phyloP scores from a whole-genome alignment of 768 basidiomycete genomes.

The Butyriboletus loyo region DNA sequence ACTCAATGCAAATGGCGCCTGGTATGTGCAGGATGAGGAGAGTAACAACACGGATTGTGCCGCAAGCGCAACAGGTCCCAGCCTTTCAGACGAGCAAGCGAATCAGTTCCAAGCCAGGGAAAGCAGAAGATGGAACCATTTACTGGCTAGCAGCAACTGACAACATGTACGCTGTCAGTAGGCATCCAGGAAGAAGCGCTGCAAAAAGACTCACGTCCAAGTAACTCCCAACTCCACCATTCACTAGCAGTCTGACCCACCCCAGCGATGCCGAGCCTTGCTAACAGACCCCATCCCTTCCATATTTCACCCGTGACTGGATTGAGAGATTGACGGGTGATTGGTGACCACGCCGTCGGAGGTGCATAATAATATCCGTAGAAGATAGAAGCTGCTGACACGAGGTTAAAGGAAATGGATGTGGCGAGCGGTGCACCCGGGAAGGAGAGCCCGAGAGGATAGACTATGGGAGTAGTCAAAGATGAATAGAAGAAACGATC shows the following conservation, averaged over 20 bases:
- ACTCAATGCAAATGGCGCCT: slow-evolving; percentile 79
- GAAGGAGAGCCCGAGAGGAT: slow-evolving; percentile 77
- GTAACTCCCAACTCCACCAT: slow-evolving; percentile 97
- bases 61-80: slow-evolving; percentile 80
- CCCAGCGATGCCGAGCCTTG: slow-evolving; percentile 79
- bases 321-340: slow-evolving; percentile 18
- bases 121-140: slow-evolving; percentile 3
- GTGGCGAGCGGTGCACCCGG: slow-evolving; percentile 92
- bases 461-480: slow-evolving; percentile 15
- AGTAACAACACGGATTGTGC: slow-evolving; percentile 84
- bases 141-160: slow-evolving; percentile 56
- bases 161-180: neutral
- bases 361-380: slow-evolving; percentile 65
- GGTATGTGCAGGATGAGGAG: slow-evolving; percentile 73
- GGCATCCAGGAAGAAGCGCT: neutral
- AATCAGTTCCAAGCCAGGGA: neutral
- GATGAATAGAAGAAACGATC: neutral
- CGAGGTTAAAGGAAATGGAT: slow-evolving; percentile 85
- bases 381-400: slow-evolving; percentile 55
- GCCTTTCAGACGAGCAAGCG: slow-evolving; percentile 37
- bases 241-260: slow-evolving; percentile 81
- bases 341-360: slow-evolving; percentile 69
- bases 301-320: slow-evolving; percentile 66
- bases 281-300: slow-evolving; percentile 61
- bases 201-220: slow-evolving; percentile 41